Conservation (phyloP, 768 basidiomycete species). For the Sutorius australiensis region DNA sequence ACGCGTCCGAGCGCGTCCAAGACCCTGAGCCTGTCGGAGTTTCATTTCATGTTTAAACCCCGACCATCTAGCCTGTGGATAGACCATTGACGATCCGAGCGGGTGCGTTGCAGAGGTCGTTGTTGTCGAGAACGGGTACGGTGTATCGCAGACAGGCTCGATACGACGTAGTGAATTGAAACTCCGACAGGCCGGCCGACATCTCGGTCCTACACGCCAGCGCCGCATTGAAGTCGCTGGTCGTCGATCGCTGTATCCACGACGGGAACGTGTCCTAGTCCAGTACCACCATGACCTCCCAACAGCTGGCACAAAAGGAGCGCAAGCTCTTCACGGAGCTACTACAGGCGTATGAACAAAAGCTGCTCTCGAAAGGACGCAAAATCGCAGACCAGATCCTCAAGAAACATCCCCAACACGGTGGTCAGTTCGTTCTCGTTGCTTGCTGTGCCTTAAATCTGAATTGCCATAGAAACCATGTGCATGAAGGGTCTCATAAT, state of each 20-base stretch:
- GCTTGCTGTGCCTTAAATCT: neutral
- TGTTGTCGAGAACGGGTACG: neutral
- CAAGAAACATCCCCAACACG: slow-evolving; percentile 94
- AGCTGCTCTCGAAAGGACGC: slow-evolving; percentile 83
- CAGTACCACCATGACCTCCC: slow-evolving; percentile 20
- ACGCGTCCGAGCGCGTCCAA: slow-evolving; percentile 15
- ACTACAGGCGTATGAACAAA: slow-evolving; percentile 81
- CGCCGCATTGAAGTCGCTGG: neutral
- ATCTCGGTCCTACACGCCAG: neutral
- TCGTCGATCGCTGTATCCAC: neutral
- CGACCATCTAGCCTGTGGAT: neutral
- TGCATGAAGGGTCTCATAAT: slow-evolving; percentile 94
- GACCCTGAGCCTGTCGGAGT: slow-evolving; percentile 5
- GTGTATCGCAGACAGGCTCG: neutral
- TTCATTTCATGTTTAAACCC: neutral
- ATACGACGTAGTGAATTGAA: neutral
- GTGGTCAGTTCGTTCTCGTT: slow-evolving; percentile 54
- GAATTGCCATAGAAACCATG: slow-evolving; percentile 66
- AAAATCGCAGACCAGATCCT: slow-evolving; percentile 92
- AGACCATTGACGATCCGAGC: neutral
- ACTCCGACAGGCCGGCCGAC: neutral
- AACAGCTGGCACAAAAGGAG: slow-evolving; percentile 73
- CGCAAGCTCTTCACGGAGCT: slow-evolving; percentile 81
- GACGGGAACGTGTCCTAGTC: neutral
- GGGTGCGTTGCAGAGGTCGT: neutral